phyloP scores from a whole-genome alignment of 768 basidiomycete species.

The Postia placenta region DNA sequence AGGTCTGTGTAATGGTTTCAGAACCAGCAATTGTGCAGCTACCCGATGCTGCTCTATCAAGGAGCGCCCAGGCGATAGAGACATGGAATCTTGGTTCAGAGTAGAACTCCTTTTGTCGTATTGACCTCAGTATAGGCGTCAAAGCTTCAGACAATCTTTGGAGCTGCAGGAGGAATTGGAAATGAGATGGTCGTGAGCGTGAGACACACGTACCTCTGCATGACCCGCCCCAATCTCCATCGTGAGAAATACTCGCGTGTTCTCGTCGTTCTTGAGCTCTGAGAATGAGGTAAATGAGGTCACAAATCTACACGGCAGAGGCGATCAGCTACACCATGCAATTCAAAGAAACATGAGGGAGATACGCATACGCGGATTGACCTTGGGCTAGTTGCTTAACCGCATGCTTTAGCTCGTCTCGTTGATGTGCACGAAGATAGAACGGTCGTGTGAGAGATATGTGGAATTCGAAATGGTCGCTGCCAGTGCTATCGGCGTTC shows the following conservation, averaged over 20 bases:
- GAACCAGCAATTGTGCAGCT: constrained; percentile 1
- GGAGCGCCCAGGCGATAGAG: constrained; percentile 77
- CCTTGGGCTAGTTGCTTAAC: constrained; percentile 47
- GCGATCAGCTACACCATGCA: not conserved
- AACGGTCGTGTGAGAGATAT: constrained; percentile 82
- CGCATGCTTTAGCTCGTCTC: constrained; percentile 61
- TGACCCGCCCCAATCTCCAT: constrained; percentile 84
- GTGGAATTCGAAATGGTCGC: constrained; percentile 50
- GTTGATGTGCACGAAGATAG: constrained; percentile 74
- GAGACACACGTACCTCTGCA: constrained; percentile 47
- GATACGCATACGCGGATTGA: constrained; percentile 38
- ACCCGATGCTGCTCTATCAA: not conserved
- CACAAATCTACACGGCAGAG: constrained; percentile 46
- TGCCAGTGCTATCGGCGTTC: not conserved
- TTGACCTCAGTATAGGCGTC: constrained; percentile 45
- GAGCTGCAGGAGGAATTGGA: constrained; percentile 39
- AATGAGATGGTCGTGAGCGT: not conserved
- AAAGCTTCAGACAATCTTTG: constrained; percentile 47
- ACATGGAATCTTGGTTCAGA: constrained; percentile 77
- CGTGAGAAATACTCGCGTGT: constrained; percentile 73
- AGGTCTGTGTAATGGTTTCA: not conserved
- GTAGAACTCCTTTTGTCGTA: constrained; percentile 81
- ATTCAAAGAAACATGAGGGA: not conserved
- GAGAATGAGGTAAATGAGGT: constrained; percentile 70
- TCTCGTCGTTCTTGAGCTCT: constrained; percentile 73